Conservation (phyloP, 805 yeast species). For the Debaryomyces castellii region DNA sequence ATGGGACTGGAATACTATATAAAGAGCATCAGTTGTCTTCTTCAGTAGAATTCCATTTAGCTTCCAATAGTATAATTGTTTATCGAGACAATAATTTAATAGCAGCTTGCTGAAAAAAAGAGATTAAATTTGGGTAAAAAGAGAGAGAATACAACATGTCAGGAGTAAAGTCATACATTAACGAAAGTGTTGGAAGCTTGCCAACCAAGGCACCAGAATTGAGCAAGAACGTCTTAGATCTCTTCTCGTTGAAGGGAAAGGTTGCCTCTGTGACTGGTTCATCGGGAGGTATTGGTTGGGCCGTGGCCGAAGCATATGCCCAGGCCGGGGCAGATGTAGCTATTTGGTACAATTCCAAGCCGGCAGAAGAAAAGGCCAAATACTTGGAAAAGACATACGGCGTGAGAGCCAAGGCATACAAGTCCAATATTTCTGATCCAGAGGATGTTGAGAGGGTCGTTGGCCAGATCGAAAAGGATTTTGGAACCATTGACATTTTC, state of each 20-base stretch:
- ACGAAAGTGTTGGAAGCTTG: constrained; percentile 36
- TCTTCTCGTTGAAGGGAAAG: constrained; percentile 78
- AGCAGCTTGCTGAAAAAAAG: too few species aligned
- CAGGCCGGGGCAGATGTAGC: constrained; percentile 84
- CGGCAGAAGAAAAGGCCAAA: constrained; percentile 64
- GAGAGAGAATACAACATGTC: constrained; percentile 3
- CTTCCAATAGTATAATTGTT: too few species aligned
- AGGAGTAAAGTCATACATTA: constrained; percentile 16
- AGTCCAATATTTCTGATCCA: constrained; percentile 53
- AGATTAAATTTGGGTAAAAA: too few species aligned
- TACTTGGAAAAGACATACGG: constrained; percentile 56
- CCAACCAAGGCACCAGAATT: constrained; percentile 57
- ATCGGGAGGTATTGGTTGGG: constrained; percentile 78
- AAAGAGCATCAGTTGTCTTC: not conserved
- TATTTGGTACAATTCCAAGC: constrained; percentile 46
- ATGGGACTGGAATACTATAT: not conserved
- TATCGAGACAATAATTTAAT: too few species aligned
- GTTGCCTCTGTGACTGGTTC: constrained; percentile 86
- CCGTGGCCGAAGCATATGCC: constrained; percentile 78
- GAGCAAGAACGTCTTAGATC: constrained; percentile 55
- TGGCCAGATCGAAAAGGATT: constrained; percentile 56
- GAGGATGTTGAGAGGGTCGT: constrained; percentile 51
- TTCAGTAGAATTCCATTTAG: too few species aligned
- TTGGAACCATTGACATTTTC: constrained; percentile 77
- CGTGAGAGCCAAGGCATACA: constrained; percentile 62